Percentiles rank a stretch among this genome's conserved stretches.
Conservation (phyloP, 163 green algal species). For the Chloroidium sp. region DNA sequence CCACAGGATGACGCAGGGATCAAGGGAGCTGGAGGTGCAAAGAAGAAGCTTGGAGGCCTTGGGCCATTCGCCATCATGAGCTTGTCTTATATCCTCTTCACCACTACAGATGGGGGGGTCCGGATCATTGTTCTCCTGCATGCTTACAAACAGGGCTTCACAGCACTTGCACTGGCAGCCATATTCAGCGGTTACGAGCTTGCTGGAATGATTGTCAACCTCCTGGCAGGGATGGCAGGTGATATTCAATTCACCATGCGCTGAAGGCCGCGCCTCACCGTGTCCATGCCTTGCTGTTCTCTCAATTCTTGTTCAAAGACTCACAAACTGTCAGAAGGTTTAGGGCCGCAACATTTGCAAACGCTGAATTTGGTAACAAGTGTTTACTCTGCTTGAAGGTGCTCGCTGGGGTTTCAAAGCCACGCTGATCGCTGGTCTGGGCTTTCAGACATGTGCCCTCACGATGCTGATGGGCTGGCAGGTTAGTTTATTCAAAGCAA, state of each 20-base stretch:
- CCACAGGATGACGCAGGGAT: too few relatives aligned
- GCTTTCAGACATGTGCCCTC: slow-evolving; percentile 60
- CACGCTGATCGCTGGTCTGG: slow-evolving; percentile 63
- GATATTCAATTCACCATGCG: too few relatives aligned
- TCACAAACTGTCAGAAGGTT: too few relatives aligned
- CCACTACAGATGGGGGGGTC: slow-evolving; percentile 61
- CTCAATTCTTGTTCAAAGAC: too few relatives aligned
- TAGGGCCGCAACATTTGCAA: too few relatives aligned
- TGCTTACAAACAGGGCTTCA: slow-evolving; percentile 63
- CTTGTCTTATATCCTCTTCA: slow-evolving; percentile 67
- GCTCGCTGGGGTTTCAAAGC: slow-evolving; percentile 68
- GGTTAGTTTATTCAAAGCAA: neutral
- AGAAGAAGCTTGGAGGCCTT: slow-evolving; percentile 23
- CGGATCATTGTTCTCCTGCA: slow-evolving; percentile 86
- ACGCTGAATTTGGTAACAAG: too few relatives aligned
- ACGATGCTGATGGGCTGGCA: slow-evolving; percentile 68
- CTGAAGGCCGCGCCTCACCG: too few relatives aligned
- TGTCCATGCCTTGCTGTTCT: too few relatives aligned
- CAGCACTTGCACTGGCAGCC: slow-evolving; percentile 46
- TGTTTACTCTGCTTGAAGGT: neutral
- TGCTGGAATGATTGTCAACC: slow-evolving; percentile 70
- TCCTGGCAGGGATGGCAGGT: slow-evolving; percentile 55
- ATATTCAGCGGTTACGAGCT: slow-evolving; percentile 80
- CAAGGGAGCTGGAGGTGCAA: neutral
- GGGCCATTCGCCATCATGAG: slow-evolving; percentile 74